A percentile compares a stretch with the other conserved stretches of the same genome.
Conservation (phyloP, 495 filamentous ascomycete genomes). For the Xylaria intraflava region DNA sequence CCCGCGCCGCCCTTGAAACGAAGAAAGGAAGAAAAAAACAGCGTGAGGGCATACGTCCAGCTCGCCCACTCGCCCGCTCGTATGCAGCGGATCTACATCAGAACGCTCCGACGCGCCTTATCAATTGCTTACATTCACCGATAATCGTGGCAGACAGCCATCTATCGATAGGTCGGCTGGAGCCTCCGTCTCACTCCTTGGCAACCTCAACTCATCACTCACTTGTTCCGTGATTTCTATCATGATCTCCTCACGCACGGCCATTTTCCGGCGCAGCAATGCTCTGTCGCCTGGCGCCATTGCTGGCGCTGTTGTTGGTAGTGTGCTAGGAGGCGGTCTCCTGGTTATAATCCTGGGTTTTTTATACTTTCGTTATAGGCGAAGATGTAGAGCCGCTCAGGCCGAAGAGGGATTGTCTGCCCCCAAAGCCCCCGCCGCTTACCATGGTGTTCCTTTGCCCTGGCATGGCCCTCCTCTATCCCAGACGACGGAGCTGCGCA, state of each 20-base stretch:
- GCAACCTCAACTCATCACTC: conserved; percentile 10
- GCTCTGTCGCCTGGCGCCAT: conserved; percentile 25
- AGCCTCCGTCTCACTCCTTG: background rate
- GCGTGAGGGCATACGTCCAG: too few species aligned
- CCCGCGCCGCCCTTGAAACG: background rate
- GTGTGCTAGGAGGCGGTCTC: conserved; percentile 22
- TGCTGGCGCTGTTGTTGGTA: conserved; percentile 27
- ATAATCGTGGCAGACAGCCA: background rate
- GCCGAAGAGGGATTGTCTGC: conserved; percentile 14
- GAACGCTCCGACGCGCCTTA: background rate
- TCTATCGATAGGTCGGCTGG: background rate
- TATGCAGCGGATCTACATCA: background rate
- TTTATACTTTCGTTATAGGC: conserved; percentile 26
- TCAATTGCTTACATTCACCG: background rate
- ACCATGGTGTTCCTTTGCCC: conserved; percentile 12
- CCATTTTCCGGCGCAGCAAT: conserved; percentile 14
- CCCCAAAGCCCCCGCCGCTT: conserved; percentile 9
- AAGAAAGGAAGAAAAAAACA: too few species aligned
- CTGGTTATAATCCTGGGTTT: conserved; percentile 26
- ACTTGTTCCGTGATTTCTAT: conserved; percentile 9
- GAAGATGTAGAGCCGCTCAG: conserved; percentile 16
- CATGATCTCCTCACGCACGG: conserved; percentile 8
- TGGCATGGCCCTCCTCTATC: conserved; percentile 10
- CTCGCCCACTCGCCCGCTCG: background rate
- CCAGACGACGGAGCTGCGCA: conserved; percentile 1